A percentile compares a stretch with the other conserved stretches of the same genome.
Conservation (phyloP, 176 grass and related monocot genomes). For the Rhipidocladum racemiflorum region DNA sequence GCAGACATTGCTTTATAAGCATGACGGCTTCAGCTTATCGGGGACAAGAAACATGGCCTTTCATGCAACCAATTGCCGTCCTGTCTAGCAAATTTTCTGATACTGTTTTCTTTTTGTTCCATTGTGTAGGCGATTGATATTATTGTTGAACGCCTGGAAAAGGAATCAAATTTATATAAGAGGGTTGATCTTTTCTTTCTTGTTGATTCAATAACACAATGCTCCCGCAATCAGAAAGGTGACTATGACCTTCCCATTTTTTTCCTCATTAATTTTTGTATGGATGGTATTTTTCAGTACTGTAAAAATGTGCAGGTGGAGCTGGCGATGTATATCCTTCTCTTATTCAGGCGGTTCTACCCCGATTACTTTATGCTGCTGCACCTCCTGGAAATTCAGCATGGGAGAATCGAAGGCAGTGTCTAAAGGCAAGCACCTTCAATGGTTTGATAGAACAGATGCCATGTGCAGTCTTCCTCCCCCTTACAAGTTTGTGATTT, state of each 20-base stretch:
- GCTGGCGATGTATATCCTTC: conserved; percentile 72
- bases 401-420: conserved; percentile 90
- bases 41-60: conserved; percentile 1
- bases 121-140: conserved; percentile 65
- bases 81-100: conserved; percentile 20
- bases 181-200: conserved; percentile 96
- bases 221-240: conserved; percentile 76
- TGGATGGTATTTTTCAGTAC: neutral
- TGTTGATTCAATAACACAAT: conserved; percentile 96
- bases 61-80: conserved; percentile 7
- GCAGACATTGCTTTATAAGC: neutral
- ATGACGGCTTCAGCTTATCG: neutral
- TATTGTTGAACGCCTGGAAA: conserved; percentile 72
- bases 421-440: conserved; percentile 71
- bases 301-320: conserved; percentile 63
- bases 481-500: conserved; percentile 32
- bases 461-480: conserved; percentile 20
- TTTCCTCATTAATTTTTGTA: conserved; percentile 9
- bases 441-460: conserved; percentile 19
- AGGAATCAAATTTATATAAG: conserved; percentile 75
- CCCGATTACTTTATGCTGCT: conserved; percentile 70
- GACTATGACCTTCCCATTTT: neutral
- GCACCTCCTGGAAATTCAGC: conserved; percentile 88
- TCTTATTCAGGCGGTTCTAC: conserved; percentile 73
- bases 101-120: conserved; percentile 12